Evolutionary conservation across 2,329 filamentous ascomycete species (phyloP).

Genomic region (Trichoderma gracile): DNA sequence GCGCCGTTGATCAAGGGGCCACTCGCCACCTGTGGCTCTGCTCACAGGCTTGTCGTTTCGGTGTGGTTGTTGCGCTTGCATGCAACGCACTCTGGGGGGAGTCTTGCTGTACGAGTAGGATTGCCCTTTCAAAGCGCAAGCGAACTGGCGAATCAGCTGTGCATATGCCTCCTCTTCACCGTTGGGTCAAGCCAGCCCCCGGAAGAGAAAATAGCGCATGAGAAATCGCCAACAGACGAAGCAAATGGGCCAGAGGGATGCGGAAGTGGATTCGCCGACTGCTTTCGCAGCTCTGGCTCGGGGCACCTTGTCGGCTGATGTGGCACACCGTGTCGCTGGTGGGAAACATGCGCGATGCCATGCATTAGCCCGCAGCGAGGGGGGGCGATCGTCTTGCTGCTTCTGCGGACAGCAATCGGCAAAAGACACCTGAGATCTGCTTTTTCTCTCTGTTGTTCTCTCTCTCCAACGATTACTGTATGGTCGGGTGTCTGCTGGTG

Average conservation of each 20-base stretch:
- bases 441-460: neutral
- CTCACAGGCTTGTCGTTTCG: neutral
- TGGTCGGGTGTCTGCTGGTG: neutral
- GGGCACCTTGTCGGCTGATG: slow-evolving; percentile 5
- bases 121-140: neutral
- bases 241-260: neutral
- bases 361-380: slow-evolving; percentile 16
- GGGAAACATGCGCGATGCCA: slow-evolving; percentile 19
- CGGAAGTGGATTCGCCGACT: neutral
- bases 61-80: neutral
- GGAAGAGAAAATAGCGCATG: slow-evolving; percentile 6
- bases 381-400: slow-evolving; percentile 16
- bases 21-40: neutral
- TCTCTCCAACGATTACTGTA: neutral
- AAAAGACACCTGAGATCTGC: slow-evolving; percentile 21
- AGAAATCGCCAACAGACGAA: neutral
- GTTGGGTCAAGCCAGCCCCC: neutral
- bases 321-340: slow-evolving; percentile 8
- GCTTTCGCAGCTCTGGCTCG: slow-evolving; percentile 7
- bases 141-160: slow-evolving; percentile 9
- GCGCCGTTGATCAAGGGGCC: neutral
- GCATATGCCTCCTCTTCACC: neutral
- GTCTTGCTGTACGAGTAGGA: neutral
- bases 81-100: neutral
- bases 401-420: slow-evolving; percentile 19